Evolutionary conservation across 805 yeast genomes (phyloP), one percentile per base, ranked within the genome.

Genomic region (Candida ulmi): DNA sequence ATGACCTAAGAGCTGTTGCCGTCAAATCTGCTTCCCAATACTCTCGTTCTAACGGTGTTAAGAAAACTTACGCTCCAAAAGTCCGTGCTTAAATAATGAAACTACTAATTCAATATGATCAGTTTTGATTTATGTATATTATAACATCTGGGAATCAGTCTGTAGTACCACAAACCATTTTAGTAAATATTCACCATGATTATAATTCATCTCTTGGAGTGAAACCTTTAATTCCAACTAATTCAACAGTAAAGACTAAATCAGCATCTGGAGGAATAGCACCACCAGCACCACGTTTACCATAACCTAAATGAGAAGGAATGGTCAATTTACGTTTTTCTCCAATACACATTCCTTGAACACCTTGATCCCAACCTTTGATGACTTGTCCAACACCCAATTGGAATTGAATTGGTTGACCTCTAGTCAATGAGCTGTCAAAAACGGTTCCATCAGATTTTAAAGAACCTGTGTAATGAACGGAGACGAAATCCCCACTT

Each of bases 291-390:
- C 88, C 95, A 40, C 79, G 58, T 23, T 65, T 62, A 38, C 97
- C 97, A 51, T 88, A 88, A 8, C 76, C 96, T 49, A 87, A 61
- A 25, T 72, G 70, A 6, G 95, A 73, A 35, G 96, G 96, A 56
- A 90, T 86, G 23, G 78, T 74, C 51, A 88, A 68, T 50, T 74
- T 80, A 57, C 96, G 75, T 65, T 80, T 71, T 61, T 88, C 96
- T 34, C 96, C 96, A 59, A 86, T 68, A 63, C 97, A 88, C 95
- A 52, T 51, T 35, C 65, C 83, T 79, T 29, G 68, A 37, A 88
- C 65, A 31, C 96, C 96, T 62, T 81, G 77, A 47, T 88, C 97
- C 96, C 96, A 88, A 43, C 97, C 96, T 44, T 70, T 56, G 55
- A 88, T 88, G 25, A 88, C 96, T 52, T 75, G 81, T 5, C 95